phyloP scores from a whole-genome alignment of 768 basidiomycete species.

The Xerocomellus intermedius region DNA sequence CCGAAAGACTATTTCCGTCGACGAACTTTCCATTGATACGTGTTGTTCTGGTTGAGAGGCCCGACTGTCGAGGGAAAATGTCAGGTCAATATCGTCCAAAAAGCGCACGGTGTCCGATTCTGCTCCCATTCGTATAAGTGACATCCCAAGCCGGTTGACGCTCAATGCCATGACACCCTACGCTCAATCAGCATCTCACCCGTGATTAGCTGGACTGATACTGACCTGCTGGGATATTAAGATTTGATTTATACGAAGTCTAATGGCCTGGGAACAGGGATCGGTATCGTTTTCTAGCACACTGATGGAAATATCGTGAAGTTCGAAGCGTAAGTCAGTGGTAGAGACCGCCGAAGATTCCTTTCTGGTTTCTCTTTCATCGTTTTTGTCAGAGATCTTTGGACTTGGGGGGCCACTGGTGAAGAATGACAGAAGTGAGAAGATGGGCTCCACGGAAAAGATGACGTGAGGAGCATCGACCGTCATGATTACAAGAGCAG shows the following conservation, averaged over 20 bases:
- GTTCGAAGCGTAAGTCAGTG: slow-evolving; percentile 75
- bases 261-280: slow-evolving; percentile 80
- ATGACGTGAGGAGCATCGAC: slow-evolving; percentile 92
- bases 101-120: slow-evolving; percentile 83
- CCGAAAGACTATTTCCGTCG: slow-evolving; percentile 84
- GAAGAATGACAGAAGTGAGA: slow-evolving; percentile 86
- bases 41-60: slow-evolving; percentile 65
- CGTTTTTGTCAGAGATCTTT: slow-evolving; percentile 10
- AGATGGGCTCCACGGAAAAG: slow-evolving; percentile 88
- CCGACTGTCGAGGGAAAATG: slow-evolving; percentile 85
- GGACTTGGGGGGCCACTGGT: slow-evolving; percentile 47
- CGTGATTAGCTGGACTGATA: background rate
- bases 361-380: slow-evolving; percentile 12
- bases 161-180: slow-evolving; percentile 82
- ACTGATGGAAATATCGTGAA: slow-evolving; percentile 86
- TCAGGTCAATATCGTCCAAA: slow-evolving; percentile 88
- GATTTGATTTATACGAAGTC: slow-evolving; percentile 78
- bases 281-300: slow-evolving; percentile 84
- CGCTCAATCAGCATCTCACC: slow-evolving; percentile 7
- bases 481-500: slow-evolving; percentile 77
- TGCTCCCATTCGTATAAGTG: slow-evolving; percentile 83
- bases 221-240: slow-evolving; percentile 88
- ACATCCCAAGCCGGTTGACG: slow-evolving; percentile 87
- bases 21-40: slow-evolving; percentile 78
- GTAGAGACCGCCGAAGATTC: slow-evolving; percentile 12